Conservation (phyloP, 1,139 yeast genomes). For the Meyerozyma guilliermondii region DNA sequence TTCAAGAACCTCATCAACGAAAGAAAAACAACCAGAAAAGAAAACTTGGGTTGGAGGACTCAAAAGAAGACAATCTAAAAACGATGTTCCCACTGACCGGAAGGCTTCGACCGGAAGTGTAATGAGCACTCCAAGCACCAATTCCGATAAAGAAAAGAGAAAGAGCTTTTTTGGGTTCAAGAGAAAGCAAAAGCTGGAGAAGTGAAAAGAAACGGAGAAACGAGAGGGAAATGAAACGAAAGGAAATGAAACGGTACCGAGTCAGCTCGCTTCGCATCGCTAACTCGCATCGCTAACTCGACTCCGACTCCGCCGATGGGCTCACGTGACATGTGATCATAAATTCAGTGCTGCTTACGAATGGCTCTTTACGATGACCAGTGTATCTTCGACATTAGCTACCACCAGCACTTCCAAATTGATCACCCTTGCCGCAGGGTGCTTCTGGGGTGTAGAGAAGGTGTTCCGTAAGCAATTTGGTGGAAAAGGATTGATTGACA, state of each 20-base stretch:
- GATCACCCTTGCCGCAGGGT: constrained; percentile 72
- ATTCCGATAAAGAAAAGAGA: constrained; percentile 14
- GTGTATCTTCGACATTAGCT: constrained; percentile 32
- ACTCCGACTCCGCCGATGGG: background rate
- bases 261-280: background rate
- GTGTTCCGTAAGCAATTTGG: constrained; percentile 65
- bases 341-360: background rate
- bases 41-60: constrained; percentile 43
- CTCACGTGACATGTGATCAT: background rate
- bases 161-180: constrained; percentile 39
- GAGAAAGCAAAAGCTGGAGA: constrained; percentile 15
- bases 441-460: constrained; percentile 96
- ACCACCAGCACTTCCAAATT: constrained; percentile 40
- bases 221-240: too few relatives aligned
- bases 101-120: constrained; percentile 12
- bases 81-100: constrained; percentile 7
- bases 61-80: constrained; percentile 29
- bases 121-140: constrained; percentile 3
- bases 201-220: too few relatives aligned
- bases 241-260: background rate
- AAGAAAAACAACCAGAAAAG: constrained; percentile 19
- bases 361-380: constrained; percentile 5
- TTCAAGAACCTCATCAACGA: background rate
- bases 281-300: too few relatives aligned
- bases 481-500: constrained; percentile 63